Percentiles rank a stretch among this genome's conserved stretches.
phyloP scores from a whole-genome alignment of 176 grass and related monocot genomes.

The Oryza australiensis region DNA sequence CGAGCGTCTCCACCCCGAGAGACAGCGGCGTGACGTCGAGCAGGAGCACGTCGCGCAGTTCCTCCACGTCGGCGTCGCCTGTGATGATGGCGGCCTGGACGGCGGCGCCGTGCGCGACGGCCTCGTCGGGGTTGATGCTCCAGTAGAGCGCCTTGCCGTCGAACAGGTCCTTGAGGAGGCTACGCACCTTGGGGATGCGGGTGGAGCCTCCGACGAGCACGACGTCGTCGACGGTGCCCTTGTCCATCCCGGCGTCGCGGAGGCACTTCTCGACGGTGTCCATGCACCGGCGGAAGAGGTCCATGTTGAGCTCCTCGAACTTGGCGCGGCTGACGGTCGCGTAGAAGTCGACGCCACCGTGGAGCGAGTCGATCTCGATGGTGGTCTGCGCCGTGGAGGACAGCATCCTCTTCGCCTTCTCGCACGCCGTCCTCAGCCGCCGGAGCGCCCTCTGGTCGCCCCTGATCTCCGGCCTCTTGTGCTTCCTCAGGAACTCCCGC shows the following conservation, averaged over 20 bases:
- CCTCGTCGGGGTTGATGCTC: constrained; percentile 67
- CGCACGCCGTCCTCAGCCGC: constrained; percentile 46
- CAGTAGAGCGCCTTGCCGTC: constrained; percentile 43
- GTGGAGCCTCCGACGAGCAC: constrained; percentile 55
- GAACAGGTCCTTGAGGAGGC: constrained; percentile 48
- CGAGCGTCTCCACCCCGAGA: constrained; percentile 39
- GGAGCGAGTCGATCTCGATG: constrained; percentile 48
- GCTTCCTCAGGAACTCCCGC: constrained; percentile 49
- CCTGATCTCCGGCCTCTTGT: constrained; percentile 44
- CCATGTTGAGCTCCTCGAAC: constrained; percentile 55
- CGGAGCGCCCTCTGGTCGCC: constrained; percentile 41
- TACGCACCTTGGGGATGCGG: constrained; percentile 51
- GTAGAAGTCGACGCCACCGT: constrained; percentile 39
- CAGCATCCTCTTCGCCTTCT: constrained; percentile 59
- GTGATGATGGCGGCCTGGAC: constrained; percentile 45
- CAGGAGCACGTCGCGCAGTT: constrained; percentile 45
- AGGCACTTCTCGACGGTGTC: constrained; percentile 43
- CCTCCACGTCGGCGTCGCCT: constrained; percentile 27
- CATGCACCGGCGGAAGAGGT: constrained; percentile 47
- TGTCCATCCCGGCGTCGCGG: constrained; percentile 49
- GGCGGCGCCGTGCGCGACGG: constrained; percentile 56
- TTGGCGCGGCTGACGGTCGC: constrained; percentile 29
- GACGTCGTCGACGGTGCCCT: constrained; percentile 37
- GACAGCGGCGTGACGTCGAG: constrained; percentile 64
- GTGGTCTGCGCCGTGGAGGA: constrained; percentile 37